phyloP scores from a whole-genome alignment of 2,329 filamentous ascomycete genomes.

The Talaromyces sp. region DNA sequence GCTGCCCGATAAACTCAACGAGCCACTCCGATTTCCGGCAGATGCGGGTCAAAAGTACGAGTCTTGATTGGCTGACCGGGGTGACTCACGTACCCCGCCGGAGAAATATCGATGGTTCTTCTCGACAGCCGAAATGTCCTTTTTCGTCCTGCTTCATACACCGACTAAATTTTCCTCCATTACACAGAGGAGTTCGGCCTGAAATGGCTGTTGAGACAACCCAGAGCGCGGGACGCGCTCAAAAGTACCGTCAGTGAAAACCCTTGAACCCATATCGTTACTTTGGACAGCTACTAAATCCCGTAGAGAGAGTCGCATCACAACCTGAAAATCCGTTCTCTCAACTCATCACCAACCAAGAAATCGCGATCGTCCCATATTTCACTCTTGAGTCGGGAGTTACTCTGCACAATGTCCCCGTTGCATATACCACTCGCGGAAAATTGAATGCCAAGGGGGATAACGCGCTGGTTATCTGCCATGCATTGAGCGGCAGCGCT shows the following conservation, averaged over 20 bases:
- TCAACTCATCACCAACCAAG: conserved; percentile 78
- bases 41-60: not conserved
- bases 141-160: conserved; percentile 29
- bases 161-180: conserved; percentile 43
- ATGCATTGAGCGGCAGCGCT: conserved; percentile 49
- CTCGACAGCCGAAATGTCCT: conserved; percentile 55
- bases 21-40: not conserved
- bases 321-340: conserved; percentile 93
- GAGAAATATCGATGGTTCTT: conserved; percentile 34
- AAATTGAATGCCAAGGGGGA: conserved; percentile 50
- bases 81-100: not conserved
- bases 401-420: conserved; percentile 66
- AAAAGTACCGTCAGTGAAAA: conserved; percentile 11
- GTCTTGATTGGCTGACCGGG: not conserved
- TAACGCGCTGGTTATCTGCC: conserved; percentile 59
- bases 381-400: conserved; percentile 93
- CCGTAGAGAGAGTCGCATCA: conserved; percentile 48
- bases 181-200: not conserved
- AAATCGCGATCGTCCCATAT: conserved; percentile 76
- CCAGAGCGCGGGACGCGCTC: not conserved
- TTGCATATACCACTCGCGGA: conserved; percentile 60
- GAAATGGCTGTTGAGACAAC: not conserved
- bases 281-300: conserved; percentile 44
- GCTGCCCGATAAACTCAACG: conserved; percentile 42
- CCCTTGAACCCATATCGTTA: not conserved